A percentile compares a stretch with the other conserved stretches of the same genome.
These are phyloP conservation scores for Peribolospora baueri DNA, from an alignment of 768 basidiomycete genomes.

Conservation along the genomic window DNA sequence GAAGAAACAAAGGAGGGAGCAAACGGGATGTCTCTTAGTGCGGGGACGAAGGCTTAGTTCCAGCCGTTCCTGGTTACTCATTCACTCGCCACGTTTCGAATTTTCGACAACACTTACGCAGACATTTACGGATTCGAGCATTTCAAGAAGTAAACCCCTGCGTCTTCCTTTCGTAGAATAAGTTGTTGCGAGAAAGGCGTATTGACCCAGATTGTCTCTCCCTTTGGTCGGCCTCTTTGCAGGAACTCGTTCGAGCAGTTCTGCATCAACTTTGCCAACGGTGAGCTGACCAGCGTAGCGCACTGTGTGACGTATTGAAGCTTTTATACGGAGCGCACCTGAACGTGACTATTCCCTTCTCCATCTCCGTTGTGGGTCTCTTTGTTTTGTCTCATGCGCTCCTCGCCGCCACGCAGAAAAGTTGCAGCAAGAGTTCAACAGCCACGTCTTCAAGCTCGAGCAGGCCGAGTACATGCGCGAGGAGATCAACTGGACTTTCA, in stretches of 20 bases:
- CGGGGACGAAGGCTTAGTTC: too few species aligned
- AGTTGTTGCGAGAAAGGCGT: not conserved
- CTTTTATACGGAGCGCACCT: too few species aligned
- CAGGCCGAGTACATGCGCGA: constrained; percentile 98
- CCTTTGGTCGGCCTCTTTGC: too few species aligned
- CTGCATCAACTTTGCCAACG: constrained; percentile 99
- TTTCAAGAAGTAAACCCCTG: constrained; percentile 11
- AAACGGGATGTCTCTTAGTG: too few species aligned
- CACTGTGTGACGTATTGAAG: not conserved
- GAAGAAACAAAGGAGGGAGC: not conserved
- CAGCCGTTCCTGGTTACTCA: not conserved
- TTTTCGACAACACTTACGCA: not conserved
- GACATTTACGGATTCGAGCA: constrained; percentile 26
- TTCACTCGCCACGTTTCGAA: not conserved
- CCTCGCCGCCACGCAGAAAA: constrained; percentile 27
- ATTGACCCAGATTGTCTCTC: too few species aligned
- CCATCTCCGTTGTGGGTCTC: too few species aligned
- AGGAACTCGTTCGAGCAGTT: constrained; percentile 51
- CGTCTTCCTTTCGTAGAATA: too few species aligned
- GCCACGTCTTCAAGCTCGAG: constrained; percentile 95
- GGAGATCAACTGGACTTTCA: constrained; percentile 98
- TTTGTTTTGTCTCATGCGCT: too few species aligned
- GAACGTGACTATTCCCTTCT: too few species aligned
- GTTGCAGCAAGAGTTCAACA: constrained; percentile 98
- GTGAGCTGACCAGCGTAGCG: constrained; percentile 10